A percentile compares a stretch with the other conserved stretches of the same genome.
These are phyloP conservation scores for Candida peoriensis DNA, from an alignment of 805 yeast genomes.

Conservation along the genomic window DNA sequence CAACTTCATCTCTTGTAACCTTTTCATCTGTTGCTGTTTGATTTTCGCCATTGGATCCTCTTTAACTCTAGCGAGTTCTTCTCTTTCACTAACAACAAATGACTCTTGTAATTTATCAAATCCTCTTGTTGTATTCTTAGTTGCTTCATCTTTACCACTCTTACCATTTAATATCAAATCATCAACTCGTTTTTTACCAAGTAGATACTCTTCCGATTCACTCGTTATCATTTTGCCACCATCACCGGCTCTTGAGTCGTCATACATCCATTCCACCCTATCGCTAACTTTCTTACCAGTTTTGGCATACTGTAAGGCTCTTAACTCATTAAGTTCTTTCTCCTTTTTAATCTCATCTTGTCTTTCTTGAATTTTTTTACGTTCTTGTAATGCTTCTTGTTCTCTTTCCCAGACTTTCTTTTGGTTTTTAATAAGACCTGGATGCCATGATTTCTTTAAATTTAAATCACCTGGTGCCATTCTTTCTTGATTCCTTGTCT, in stretches of 20 bases:
- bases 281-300: constrained; percentile 34
- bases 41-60: constrained; percentile 51
- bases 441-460: constrained; percentile 94
- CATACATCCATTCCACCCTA: constrained; percentile 86
- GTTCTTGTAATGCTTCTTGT: constrained; percentile 69
- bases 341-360: constrained; percentile 61
- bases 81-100: constrained; percentile 14
- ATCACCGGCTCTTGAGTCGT: constrained; percentile 34
- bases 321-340: constrained; percentile 52
- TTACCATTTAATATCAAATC: constrained; percentile 25
- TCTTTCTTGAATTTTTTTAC: constrained; percentile 55
- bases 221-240: constrained; percentile 22
- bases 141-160: constrained; percentile 5
- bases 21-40: constrained; percentile 22
- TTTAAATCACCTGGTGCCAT: constrained; percentile 78
- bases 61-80: constrained; percentile 20
- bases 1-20: constrained; percentile 8
- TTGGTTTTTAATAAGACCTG: constrained; percentile 79
- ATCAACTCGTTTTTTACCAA: constrained; percentile 47
- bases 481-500: no score
- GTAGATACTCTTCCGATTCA: constrained; percentile 46
- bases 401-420: constrained; percentile 81
- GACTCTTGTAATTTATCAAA: constrained; percentile 12
- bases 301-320: constrained; percentile 39
- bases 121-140: constrained; percentile 21